These are phyloP conservation scores for Talaromyces sp. DNA, from an alignment of 2,329 filamentous ascomycete genomes.

Conservation along the genomic window DNA sequence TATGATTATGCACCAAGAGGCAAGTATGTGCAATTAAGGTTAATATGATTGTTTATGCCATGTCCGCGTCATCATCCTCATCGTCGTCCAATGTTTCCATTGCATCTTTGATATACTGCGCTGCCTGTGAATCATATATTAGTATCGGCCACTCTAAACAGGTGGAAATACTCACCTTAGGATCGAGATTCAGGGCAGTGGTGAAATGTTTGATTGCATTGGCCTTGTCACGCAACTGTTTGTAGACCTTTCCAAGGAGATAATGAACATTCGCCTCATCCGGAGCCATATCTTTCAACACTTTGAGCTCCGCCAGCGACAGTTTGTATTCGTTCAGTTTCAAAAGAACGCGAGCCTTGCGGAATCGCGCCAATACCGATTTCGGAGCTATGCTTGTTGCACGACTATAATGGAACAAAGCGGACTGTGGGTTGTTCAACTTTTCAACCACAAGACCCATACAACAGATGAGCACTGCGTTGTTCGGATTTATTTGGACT, in stretches of 20 bases:
- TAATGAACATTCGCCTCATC: conserved; percentile 97
- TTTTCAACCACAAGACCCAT: conserved; percentile 89
- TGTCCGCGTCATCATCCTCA: conserved; percentile 59
- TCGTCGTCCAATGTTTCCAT: conserved; percentile 82
- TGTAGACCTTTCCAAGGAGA: conserved; percentile 68
- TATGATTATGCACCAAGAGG: conserved; percentile 8
- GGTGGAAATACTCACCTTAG: conserved; percentile 65
- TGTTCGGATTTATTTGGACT: conserved; percentile 85
- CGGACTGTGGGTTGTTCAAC: conserved; percentile 74
- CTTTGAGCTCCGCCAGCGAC: conserved; percentile 76
- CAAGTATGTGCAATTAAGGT: conserved; percentile 3
- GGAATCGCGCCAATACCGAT: conserved; percentile 81
- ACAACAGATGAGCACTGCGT: conserved; percentile 86
- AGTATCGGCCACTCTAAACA: conserved; percentile 16
- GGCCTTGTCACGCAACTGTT: conserved; percentile 58
- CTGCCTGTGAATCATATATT: conserved; percentile 59
- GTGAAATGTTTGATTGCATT: conserved; percentile 92
- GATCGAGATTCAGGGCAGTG: conserved; percentile 89
- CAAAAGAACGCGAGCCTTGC: conserved; percentile 84
- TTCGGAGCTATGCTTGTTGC: conserved; percentile 79
- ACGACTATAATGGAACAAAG: conserved; percentile 75
- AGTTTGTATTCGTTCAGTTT: conserved; percentile 66
- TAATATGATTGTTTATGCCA: conserved; percentile 34
- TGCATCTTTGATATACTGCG: conserved; percentile 90
- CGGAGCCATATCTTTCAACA: conserved; percentile 86